Percentiles rank a stretch among this genome's conserved stretches.
These are phyloP conservation scores for Annona squamosa DNA, from an alignment of 164 flowering plant species.

Conservation along the genomic window DNA sequence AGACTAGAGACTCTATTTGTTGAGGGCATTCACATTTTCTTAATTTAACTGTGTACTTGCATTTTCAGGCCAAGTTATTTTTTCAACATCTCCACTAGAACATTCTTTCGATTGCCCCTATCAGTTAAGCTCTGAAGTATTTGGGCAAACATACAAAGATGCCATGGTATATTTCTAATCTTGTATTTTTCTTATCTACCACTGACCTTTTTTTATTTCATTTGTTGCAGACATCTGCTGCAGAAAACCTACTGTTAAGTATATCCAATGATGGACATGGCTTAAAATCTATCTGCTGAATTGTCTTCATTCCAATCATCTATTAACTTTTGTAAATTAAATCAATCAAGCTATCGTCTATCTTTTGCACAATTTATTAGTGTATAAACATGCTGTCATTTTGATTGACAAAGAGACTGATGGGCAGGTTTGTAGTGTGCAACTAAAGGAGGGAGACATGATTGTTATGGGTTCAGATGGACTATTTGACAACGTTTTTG, in stretches of 20 bases:
- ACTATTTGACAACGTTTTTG: conserved; percentile 83
- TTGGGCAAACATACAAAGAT: conserved; percentile 77
- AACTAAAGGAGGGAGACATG: conserved; percentile 61
- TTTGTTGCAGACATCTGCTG: no score
- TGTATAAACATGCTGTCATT: background rate
- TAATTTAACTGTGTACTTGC: background rate
- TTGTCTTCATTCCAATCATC: background rate
- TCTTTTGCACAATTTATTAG: background rate
- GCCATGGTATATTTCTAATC: conserved; percentile 42
- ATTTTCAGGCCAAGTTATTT: conserved; percentile 48
- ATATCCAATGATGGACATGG: no score
- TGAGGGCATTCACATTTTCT: background rate
- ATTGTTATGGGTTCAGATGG: conserved; percentile 94
- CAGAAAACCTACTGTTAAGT: no score
- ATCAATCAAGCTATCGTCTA: no score
- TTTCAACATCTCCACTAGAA: conserved; percentile 78
- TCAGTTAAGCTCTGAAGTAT: conserved; percentile 78
- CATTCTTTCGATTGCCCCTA: conserved; percentile 97
- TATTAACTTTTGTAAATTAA: no score
- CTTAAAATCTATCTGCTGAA: background rate
- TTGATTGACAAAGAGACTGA: background rate
- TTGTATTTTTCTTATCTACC: background rate
- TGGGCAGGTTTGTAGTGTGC: conserved; percentile 52
- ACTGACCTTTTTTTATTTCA: background rate
- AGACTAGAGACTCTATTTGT: background rate